phyloP scores from a whole-genome alignment of 768 basidiomycete genomes.

The Amanita molliuscula region DNA sequence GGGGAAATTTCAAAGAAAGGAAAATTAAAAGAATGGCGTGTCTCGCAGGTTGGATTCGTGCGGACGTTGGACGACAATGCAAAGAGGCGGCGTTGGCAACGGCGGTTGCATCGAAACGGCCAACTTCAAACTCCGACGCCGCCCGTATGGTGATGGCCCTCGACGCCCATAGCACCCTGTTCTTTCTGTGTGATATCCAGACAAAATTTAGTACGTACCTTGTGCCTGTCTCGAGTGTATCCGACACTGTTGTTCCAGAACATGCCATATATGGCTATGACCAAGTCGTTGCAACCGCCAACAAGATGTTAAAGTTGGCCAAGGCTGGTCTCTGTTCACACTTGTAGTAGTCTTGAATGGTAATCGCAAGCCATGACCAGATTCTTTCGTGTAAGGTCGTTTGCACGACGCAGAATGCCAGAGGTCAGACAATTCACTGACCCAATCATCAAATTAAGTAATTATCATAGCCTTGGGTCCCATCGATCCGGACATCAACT shows the following conservation, averaged over 20 bases:
- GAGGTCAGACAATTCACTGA: slow-evolving; percentile 26
- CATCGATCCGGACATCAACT: slow-evolving; percentile 53
- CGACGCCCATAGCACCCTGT: slow-evolving; percentile 33
- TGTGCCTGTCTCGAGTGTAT: neutral
- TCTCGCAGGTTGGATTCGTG: slow-evolving; percentile 14
- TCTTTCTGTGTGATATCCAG: slow-evolving; percentile 85
- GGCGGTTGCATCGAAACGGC: neutral
- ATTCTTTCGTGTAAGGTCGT: slow-evolving; percentile 61
- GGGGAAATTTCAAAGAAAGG: slow-evolving; percentile 24
- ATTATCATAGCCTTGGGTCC: slow-evolving; percentile 48
- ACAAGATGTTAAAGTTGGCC: slow-evolving; percentile 70
- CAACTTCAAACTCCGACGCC: slow-evolving; percentile 12
- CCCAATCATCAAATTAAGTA: neutral
- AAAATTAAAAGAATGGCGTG: slow-evolving; percentile 28
- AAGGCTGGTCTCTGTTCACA: slow-evolving; percentile 30
- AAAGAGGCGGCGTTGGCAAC: slow-evolving; percentile 8
- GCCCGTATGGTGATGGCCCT: slow-evolving; percentile 11
- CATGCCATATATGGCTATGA: slow-evolving; percentile 61
- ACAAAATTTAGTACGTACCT: slow-evolving; percentile 50
- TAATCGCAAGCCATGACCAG: slow-evolving; percentile 18
- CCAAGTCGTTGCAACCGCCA: slow-evolving; percentile 54
- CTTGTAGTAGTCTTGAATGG: neutral
- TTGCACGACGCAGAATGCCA: slow-evolving; percentile 79
- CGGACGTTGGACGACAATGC: slow-evolving; percentile 7
- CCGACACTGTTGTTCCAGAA: slow-evolving; percentile 10